Evolutionary conservation across 2,329 filamentous ascomycete species (phyloP).

Genomic region (Epichloe uncinata): DNA sequence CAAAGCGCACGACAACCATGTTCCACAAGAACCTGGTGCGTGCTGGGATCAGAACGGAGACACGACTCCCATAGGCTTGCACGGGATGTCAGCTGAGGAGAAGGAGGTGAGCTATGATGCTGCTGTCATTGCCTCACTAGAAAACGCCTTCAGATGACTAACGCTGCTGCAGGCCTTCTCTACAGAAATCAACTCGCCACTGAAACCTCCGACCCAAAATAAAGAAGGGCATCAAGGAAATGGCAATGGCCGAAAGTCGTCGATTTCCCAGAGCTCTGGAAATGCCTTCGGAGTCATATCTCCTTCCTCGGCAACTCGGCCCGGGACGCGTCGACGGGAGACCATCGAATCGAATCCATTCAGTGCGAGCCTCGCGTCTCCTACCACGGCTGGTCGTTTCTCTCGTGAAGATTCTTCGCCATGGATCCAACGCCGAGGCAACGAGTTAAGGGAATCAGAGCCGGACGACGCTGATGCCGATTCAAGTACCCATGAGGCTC

Average conservation of each 20-base stretch:
- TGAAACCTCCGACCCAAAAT: slow-evolving; percentile 74
- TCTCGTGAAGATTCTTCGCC: slow-evolving; percentile 48
- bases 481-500: slow-evolving; percentile 15
- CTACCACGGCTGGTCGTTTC: slow-evolving; percentile 44
- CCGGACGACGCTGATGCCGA: slow-evolving; percentile 36
- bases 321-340: slow-evolving; percentile 68
- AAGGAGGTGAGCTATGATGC: slow-evolving; percentile 33
- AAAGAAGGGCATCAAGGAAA: slow-evolving; percentile 46
- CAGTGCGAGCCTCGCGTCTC: slow-evolving; percentile 42
- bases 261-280: slow-evolving; percentile 57
- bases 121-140: background rate
- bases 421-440: slow-evolving; percentile 42
- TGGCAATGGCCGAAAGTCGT: slow-evolving; percentile 65
- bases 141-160: slow-evolving; percentile 5
- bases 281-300: slow-evolving; percentile 58
- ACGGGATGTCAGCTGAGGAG: slow-evolving; percentile 53
- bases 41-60: slow-evolving; percentile 75
- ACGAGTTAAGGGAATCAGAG: slow-evolving; percentile 42
- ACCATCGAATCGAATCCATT: slow-evolving; percentile 58
- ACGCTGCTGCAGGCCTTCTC: slow-evolving; percentile 50
- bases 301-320: slow-evolving; percentile 56
- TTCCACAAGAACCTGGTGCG: slow-evolving; percentile 69
- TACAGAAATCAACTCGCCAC: slow-evolving; percentile 80
- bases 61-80: slow-evolving; percentile 57
- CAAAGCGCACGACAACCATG: slow-evolving; percentile 59